These are phyloP conservation scores for Waltergamsia citrina DNA, from an alignment of 2,329 filamentous ascomycete species.

Conservation along the genomic window DNA sequence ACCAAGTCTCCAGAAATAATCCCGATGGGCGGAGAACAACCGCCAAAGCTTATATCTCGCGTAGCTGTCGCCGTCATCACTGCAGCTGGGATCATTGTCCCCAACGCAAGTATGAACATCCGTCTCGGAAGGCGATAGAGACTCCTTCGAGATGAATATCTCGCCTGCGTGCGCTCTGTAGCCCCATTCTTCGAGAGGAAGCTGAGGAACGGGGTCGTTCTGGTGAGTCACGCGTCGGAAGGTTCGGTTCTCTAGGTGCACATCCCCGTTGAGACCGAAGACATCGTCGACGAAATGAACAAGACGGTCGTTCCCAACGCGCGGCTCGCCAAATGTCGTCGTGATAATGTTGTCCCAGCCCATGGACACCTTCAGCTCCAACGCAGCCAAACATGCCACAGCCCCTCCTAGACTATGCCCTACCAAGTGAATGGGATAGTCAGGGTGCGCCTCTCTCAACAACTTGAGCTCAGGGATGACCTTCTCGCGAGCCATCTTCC, in stretches of 20 bases:
- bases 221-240: slow-evolving; percentile 80
- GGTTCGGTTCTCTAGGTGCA: too few relatives aligned
- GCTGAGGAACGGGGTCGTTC: slow-evolving; percentile 78
- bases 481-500: slow-evolving; percentile 61
- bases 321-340: slow-evolving; percentile 90
- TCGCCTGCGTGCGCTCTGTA: slow-evolving; percentile 81
- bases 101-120: slow-evolving; percentile 69
- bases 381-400: slow-evolving; percentile 74
- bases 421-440: slow-evolving; percentile 67
- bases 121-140: slow-evolving; percentile 54
- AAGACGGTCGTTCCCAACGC: slow-evolving; percentile 49
- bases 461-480: slow-evolving; percentile 59
- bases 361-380: slow-evolving; percentile 66
- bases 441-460: slow-evolving; percentile 51
- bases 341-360: slow-evolving; percentile 66
- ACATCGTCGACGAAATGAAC: slow-evolving; percentile 43
- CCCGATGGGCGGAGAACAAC: slow-evolving; percentile 83
- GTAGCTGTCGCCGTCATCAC: slow-evolving; percentile 37
- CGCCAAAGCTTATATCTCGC: slow-evolving; percentile 73
- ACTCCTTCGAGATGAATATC: slow-evolving; percentile 68
- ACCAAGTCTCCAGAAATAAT: slow-evolving; percentile 93
- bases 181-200: slow-evolving; percentile 83
- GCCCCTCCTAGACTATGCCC: slow-evolving; percentile 92
- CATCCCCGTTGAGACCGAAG: slow-evolving; percentile 32
- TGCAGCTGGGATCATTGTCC: slow-evolving; percentile 62